Base-by-base conservation (phyloP, 345 rosid genomes). In the Heritiera littoralis region DNA sequence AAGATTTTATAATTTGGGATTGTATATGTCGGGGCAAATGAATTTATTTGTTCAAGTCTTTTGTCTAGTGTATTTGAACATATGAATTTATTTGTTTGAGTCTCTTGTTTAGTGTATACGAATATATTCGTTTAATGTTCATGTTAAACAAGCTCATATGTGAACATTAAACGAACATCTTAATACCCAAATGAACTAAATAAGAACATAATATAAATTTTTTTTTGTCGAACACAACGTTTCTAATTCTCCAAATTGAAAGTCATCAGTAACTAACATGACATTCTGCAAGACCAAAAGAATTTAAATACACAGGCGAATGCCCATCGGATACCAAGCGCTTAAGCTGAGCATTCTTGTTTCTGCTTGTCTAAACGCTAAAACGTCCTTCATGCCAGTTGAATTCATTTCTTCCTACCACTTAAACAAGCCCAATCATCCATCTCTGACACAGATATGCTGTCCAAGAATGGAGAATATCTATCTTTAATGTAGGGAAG, bases 351-450 rank as follows among this genome's bases (percentile, higher is more conserved):
- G 9, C 55, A 45, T 45, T 4, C 28, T 30, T 46, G 18, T 15
- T 60, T 41, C 43, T 41, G 43, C 43, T 41, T 41, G 43, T 41
- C 43, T 41, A 41, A 41, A 4, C 43, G 4, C 43, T 41, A 4
- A 41, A 41, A 41, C 0, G 43, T 41, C 43, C 43, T 41, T 77
- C 38, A 49, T 28, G 61, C 32, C 79, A 55, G 49, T 55, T 0
- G 32, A 40, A 75, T 75, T 46, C 7, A 41, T 84, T 84, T 91
- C 86, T 86, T 92, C 79, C 56, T 88, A 77, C 95, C 97, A 54
- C 89, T 89, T 74, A 89, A 72, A 80, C 97, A 93, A 23, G 83
- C 88, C 97, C 98, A 94, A 58, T 79, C 89, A 68, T 80, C 92
- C 71, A 85, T 84, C 83, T 88, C 89, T 23, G 88, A 70, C 51